A percentile compares a stretch with the other conserved stretches of the same genome.
Conservation (phyloP, 192 early-diverging fungal species). For the Rhizoclosmatium sp. region DNA sequence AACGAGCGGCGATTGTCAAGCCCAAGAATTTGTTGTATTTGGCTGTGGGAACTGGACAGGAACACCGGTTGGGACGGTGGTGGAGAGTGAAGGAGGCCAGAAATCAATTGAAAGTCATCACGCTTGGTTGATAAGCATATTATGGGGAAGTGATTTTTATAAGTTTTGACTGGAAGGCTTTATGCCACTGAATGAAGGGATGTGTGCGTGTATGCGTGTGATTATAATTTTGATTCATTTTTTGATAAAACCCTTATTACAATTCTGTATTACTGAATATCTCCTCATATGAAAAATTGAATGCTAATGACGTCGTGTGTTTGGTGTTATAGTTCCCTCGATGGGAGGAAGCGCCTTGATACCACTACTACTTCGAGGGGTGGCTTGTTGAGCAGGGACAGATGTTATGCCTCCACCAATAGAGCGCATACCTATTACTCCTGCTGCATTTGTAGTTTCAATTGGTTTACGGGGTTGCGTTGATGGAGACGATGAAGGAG, state of each 20-base stretch:
- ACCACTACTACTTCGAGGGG: neutral
- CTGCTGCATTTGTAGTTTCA: neutral
- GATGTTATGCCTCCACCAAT: neutral
- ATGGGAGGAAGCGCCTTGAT: neutral
- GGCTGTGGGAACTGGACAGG: conserved; percentile 83
- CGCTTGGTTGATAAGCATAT: conserved; percentile 54
- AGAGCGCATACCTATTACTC: conserved; percentile 5
- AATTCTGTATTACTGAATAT: too few species aligned
- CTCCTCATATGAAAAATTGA: too few species aligned
- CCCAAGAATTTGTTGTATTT: conserved; percentile 57
- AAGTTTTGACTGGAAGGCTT: neutral
- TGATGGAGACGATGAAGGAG: neutral
- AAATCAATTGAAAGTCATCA: conserved; percentile 78
- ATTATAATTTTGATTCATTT: too few species aligned
- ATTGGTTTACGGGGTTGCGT: neutral
- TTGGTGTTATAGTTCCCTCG: neutral
- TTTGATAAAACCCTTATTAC: too few species aligned
- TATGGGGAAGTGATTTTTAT: neutral
- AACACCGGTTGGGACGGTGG: conserved; percentile 93
- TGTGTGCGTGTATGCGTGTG: too few species aligned
- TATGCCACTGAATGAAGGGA: too few species aligned
- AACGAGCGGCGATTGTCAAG: neutral
- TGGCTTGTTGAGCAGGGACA: neutral
- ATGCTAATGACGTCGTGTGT: neutral
- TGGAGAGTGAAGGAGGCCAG: conserved; percentile 75